Evolutionary conservation across 75 land plant species (phyloP), one percentile per base, ranked within the genome.

Genomic region (Selaginella tamariscina): DNA sequence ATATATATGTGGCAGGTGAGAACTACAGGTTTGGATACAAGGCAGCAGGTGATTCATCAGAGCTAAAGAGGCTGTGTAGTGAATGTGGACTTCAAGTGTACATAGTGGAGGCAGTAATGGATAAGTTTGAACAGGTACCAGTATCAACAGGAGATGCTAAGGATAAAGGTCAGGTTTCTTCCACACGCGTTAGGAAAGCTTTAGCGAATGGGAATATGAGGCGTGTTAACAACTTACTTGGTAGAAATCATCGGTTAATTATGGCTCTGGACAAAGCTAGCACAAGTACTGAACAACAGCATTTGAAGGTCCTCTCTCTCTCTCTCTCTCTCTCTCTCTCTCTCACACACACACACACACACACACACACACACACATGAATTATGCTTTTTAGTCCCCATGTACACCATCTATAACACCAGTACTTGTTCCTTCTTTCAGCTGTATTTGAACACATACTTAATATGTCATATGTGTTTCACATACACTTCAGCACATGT

Each of bases 1-100:
- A n/a, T n/a, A n/a, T n/a, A n/a, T n/a, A n/a, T 15, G 24, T 72
- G 68, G 68, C 75, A 92, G 97, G 97, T 68, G 84, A 85, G 62
- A 92, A 89, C 67, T 93, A 89, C 55, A 77, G 96, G 64, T 93
- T 93, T 82, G 98, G 98, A 27, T 89, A 89, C 65, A 93, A 77
- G 80, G 98, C 98, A 68, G 78, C 96, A 69, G 98, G 98, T 23
- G 86, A 89, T 82, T 82, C 91, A 63, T 73, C 84, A 20, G 98
- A 93, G 62, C 70, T 93, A 55, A 81, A 81, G 29, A 84, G 68
- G 30, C 69, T 93, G 33, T 89, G 96, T 70, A 70, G 73, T 30
- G 96, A 93, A 65, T 82, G 70, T 77, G 96, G 86, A 18, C 77
- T 89, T 22, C 71, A 68, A 31, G 86, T 82, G 24, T 81, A 60